Evolutionary conservation across 768 basidiomycete species (phyloP).

Genomic region (Tubosaeta sp.): DNA sequence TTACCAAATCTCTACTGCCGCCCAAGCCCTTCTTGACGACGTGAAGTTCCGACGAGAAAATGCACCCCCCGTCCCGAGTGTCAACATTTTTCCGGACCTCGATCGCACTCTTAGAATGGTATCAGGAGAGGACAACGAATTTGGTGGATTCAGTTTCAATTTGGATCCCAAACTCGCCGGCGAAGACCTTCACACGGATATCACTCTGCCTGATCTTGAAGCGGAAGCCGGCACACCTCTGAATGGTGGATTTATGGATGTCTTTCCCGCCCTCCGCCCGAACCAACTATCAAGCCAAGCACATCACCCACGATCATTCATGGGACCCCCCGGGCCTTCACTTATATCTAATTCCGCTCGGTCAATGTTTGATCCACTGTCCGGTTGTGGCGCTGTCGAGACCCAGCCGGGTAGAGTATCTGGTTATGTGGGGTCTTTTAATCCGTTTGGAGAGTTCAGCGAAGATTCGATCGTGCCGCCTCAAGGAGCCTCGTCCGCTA

Average conservation of each 20-base stretch:
- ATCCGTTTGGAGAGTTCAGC: conserved; percentile 66
- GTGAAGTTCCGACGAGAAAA: conserved; percentile 72
- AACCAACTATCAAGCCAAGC: conserved; percentile 18
- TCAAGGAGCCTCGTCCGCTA: conserved; percentile 28
- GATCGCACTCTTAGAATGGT: conserved; percentile 78
- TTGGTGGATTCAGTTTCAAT: conserved; percentile 80
- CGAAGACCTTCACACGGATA: conserved; percentile 35
- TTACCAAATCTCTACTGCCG: conserved; percentile 86
- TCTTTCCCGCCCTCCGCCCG: conserved; percentile 60
- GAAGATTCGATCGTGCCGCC: conserved; percentile 42
- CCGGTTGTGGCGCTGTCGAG: conserved; percentile 39
- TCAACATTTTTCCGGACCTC: conserved; percentile 83
- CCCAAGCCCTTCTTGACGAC: conserved; percentile 80
- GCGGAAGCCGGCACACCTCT: conserved; percentile 51
- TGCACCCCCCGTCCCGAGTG: conserved; percentile 35
- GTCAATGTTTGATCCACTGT: conserved; percentile 53
- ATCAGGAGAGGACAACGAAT: conserved; percentile 55
- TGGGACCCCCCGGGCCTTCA: conserved; percentile 51
- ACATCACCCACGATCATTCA: conserved; percentile 32
- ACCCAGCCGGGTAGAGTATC: conserved; percentile 43
- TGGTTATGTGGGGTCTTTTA: conserved; percentile 71
- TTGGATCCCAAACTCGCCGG: conserved; percentile 73
- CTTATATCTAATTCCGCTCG: conserved; percentile 46
- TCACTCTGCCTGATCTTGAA: conserved; percentile 47
- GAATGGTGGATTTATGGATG: conserved; percentile 60